Conservation (phyloP, 2,329 filamentous ascomycete genomes). For the Stemphylium lycopersici region DNA sequence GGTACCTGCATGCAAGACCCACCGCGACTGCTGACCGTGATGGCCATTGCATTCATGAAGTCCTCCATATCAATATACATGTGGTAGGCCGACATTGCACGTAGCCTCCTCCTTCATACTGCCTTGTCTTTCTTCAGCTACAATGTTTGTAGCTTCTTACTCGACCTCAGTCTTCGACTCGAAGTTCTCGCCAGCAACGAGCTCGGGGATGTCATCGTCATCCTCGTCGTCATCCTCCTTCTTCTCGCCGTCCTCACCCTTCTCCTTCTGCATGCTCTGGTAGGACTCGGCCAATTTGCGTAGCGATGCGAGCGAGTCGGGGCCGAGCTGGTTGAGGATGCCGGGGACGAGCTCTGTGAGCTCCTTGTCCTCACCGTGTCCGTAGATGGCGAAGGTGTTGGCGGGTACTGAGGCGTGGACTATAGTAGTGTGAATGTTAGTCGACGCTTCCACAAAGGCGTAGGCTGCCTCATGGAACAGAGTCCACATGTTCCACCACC, state of each 20-base stretch:
- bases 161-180: constrained; percentile 87
- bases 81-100: constrained; percentile 29
- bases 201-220: constrained; percentile 91
- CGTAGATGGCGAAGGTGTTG: constrained; percentile 99
- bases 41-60: constrained; percentile 22
- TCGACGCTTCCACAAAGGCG: background rate
- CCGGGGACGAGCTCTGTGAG: constrained; percentile 98
- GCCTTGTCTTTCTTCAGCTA: constrained; percentile 21
- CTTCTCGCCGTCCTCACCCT: constrained; percentile 76
- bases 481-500: background rate
- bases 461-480: background rate
- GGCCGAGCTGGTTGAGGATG: constrained; percentile 99
- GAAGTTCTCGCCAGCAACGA: constrained; percentile 97
- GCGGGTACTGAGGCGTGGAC: constrained; percentile 96
- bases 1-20: constrained; percentile 40
- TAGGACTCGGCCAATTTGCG: constrained; percentile 99
- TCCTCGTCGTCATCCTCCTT: constrained; percentile 66
- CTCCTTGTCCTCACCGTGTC: constrained; percentile 98
- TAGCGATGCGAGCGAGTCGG: constrained; percentile 95
- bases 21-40: constrained; percentile 35
- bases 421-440: constrained; percentile 49
- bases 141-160: constrained; percentile 56
- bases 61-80: constrained; percentile 33
- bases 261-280: constrained; percentile 97
- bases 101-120: constrained; percentile 25